Conservation (phyloP, 176 grass and related monocot species). For the Microstegium vimineum region DNA sequence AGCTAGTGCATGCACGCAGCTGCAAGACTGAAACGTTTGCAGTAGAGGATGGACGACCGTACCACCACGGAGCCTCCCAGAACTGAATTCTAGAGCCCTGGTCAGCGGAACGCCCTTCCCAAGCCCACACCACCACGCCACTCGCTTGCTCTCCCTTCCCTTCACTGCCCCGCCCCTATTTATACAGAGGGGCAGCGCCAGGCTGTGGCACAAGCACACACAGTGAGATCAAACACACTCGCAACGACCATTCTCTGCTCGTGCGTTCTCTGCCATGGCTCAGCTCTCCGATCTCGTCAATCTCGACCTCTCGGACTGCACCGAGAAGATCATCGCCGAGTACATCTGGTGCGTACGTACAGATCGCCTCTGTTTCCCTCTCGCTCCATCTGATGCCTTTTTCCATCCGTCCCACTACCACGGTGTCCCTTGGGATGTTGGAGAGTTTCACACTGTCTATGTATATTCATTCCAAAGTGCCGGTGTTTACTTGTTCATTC, state of each 20-base stretch:
- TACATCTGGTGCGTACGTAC: constrained; percentile 64
- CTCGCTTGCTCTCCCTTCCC: neutral
- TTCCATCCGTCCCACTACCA: neutral
- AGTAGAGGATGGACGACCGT: too few relatives aligned
- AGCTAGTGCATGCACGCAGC: neutral
- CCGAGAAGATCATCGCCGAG: constrained; percentile 73
- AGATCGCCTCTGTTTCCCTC: neutral
- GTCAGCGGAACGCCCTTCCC: neutral
- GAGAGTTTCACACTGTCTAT: neutral
- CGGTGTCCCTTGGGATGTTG: neutral
- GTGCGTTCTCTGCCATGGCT: constrained; percentile 30
- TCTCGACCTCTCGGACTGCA: constrained; percentile 54
- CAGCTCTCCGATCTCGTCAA: constrained; percentile 41
- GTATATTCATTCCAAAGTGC: neutral
- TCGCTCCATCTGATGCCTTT: neutral
- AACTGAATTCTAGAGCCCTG: too few relatives aligned
- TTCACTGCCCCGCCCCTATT: neutral
- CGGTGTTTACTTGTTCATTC: neutral
- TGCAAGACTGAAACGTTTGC: neutral
- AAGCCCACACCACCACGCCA: neutral
- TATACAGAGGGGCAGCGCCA: neutral
- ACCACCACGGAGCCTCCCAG: too few relatives aligned
- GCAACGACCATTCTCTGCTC: neutral
- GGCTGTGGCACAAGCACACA: neutral
- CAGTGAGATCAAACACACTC: neutral